phyloP scores from a whole-genome alignment of 208 protist genomes.

The Porcisia hertigi region DNA sequence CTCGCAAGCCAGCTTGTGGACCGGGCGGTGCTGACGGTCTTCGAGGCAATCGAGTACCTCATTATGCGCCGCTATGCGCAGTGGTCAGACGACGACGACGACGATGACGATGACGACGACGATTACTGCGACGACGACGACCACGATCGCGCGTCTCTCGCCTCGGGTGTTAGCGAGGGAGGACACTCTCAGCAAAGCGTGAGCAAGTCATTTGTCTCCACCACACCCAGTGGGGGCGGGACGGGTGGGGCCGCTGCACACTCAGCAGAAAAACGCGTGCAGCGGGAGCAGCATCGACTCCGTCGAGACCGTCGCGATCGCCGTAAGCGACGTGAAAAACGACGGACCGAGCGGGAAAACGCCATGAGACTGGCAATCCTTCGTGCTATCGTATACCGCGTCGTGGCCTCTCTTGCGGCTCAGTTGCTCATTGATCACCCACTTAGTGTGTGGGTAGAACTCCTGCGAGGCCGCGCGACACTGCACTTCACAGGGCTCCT shows the following conservation, averaged over 20 bases:
- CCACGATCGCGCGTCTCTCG: conserved; percentile 16
- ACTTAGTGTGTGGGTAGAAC: conserved; percentile 59
- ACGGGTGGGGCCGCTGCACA: neutral
- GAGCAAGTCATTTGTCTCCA: neutral
- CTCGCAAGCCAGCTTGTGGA: conserved; percentile 53
- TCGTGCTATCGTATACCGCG: conserved; percentile 79
- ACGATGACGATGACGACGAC: conserved; percentile 30
- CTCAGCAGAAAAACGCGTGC: conserved; percentile 24
- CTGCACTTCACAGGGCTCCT: conserved; percentile 70
- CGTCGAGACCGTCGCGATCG: conserved; percentile 16
- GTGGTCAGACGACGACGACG: conserved; percentile 45
- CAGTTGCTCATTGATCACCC: conserved; percentile 79
- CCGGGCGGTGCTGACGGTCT: conserved; percentile 63
- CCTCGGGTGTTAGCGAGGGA: conserved; percentile 17
- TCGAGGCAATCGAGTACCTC: conserved; percentile 73
- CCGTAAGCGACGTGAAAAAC: conserved; percentile 23
- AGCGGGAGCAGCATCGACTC: conserved; percentile 22
- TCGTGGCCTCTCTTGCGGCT: conserved; percentile 53
- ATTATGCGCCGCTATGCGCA: conserved; percentile 68
- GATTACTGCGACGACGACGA: conserved; percentile 8
- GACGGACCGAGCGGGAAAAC: conserved; percentile 28
- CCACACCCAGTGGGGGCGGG: neutral
- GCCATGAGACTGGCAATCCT: conserved; percentile 46
- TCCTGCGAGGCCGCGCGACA: conserved; percentile 69
- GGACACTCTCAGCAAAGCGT: conserved; percentile 11